Evolutionary conservation across 1,139 yeast species (phyloP), one percentile per base, ranked within the genome.

Genomic region (Yamadazyma buinensis): DNA sequence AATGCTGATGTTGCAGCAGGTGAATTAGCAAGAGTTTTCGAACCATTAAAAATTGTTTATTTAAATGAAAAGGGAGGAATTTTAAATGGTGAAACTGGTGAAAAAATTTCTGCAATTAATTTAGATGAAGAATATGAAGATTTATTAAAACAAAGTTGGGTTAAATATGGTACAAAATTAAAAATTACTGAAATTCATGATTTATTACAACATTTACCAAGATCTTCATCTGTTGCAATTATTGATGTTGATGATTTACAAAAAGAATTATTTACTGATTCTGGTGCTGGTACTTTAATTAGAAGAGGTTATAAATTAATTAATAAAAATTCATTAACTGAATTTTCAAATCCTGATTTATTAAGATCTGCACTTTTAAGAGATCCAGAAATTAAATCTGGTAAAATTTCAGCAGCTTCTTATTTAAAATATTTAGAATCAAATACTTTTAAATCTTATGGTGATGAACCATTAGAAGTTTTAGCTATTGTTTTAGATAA

Each of bases 1-100:
- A 92, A 92, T 58, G 99, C 99, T 7, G 99, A 92, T 56, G 97
- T 92, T 35, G 98, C 98, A 29, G 99, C 99, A 32, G 95, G 97
- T 49, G 97, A 92, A 62, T 75, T 92, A 47, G 97, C 98, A 15
- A 78, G 97, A 57, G 96, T 86, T 39, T 85, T 92, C 49, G 96
- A 92, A 63, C 99, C 99, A 12, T 77, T 92, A 57, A 92, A 92
- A 63, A 90, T 92, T 47, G 98, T 94, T 32, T 92, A 92, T 58
- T 70, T 92, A 60, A 90, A 90, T 61, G 99, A 92, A 63, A 92
- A 92, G 64, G 99, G 99, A 47, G 99, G 98, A 42, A 84, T 92
- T 44, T 80, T 87, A 54, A 88, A 92, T 55, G 97, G 98, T 37
- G 79, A 75, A 48, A 84, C 95, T 19, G 92, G 94, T 33, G 95